A percentile compares a stretch with the other conserved stretches of the same genome.
Evolutionary conservation across 805 yeast genomes (phyloP).

Genomic region (Metschnikowia anglica): DNA sequence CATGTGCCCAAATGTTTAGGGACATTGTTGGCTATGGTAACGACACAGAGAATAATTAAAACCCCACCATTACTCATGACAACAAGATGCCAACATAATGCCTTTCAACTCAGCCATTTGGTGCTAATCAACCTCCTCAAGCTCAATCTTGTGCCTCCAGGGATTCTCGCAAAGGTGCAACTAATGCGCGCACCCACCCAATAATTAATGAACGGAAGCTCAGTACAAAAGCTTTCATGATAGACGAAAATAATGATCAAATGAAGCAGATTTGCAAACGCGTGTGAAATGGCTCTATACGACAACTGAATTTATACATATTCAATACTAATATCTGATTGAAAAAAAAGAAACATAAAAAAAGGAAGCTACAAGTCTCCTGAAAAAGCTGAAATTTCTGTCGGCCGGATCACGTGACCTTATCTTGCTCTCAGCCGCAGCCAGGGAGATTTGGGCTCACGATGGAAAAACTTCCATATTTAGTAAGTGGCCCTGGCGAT

Average conservation of each 20-base stretch:
- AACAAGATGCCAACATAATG: background rate
- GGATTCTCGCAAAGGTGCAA: background rate
- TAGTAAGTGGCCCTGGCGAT: background rate
- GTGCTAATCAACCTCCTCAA: background rate
- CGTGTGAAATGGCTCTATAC: background rate
- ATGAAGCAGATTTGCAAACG: background rate
- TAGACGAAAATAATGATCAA: conserved; percentile 6
- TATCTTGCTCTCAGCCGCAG: background rate
- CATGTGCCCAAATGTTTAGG: conserved; percentile 71
- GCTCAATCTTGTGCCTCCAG: background rate
- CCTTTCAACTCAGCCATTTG: background rate
- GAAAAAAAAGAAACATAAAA: too few species aligned
- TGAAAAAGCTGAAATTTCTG: too few species aligned
- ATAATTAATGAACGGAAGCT: conserved; percentile 2
- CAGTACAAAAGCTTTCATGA: background rate
- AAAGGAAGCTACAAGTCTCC: too few species aligned
- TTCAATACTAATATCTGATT: background rate
- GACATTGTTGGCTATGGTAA: conserved; percentile 62
- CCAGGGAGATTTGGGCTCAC: background rate
- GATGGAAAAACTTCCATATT: too few species aligned
- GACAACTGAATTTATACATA: too few species aligned
- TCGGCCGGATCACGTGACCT: background rate
- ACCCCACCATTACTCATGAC: background rate
- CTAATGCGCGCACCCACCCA: background rate
- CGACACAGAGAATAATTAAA: conserved; percentile 18